Evolutionary conservation across 306 rosid species (phyloP).

Genomic region (Aeschynomene evenia): DNA sequence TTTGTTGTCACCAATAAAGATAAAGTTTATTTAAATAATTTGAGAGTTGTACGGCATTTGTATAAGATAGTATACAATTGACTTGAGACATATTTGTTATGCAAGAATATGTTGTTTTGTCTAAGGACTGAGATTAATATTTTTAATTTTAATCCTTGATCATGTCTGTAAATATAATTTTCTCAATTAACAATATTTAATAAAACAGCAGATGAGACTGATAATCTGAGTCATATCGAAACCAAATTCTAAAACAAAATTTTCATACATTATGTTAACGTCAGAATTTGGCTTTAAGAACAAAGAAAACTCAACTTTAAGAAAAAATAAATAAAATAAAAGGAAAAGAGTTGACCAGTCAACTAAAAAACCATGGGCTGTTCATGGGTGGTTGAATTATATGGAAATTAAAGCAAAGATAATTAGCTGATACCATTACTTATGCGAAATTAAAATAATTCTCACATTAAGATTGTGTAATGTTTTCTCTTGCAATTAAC

Average conservation of each 20-base stretch:
- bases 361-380: conserved; percentile 23
- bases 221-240: not conserved
- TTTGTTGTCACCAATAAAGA: too few species aligned
- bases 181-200: not conserved
- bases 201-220: not conserved
- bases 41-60: too few species aligned
- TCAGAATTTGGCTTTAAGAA: not conserved
- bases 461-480: not conserved
- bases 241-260: not conserved
- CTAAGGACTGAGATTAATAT: too few species aligned
- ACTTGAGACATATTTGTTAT: too few species aligned
- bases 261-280: not conserved
- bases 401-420: not conserved
- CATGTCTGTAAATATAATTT: not conserved
- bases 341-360: not conserved
- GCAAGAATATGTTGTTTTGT: not conserved
- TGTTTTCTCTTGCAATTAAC: too few species aligned
- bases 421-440: not conserved
- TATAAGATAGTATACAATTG: too few species aligned
- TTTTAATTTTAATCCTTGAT: not conserved
- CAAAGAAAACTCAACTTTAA: too few species aligned
- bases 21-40: too few species aligned
- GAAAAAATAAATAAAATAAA: not conserved
- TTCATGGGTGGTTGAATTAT: not conserved
- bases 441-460: not conserved